Conservation (phyloP, 441 rosid genomes). For the Populus hybrid region DNA sequence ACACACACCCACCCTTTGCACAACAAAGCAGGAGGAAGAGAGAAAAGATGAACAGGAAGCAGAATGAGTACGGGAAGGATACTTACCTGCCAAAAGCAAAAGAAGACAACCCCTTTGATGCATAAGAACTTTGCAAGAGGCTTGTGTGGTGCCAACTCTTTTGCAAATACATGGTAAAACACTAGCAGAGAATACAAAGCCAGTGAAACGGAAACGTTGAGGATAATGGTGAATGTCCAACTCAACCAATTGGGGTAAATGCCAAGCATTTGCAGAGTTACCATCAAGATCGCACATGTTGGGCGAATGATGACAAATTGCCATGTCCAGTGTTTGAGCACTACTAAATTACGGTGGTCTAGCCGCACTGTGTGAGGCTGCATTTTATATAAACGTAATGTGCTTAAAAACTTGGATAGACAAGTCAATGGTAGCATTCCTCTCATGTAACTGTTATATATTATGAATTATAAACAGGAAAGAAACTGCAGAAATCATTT, state of each 20-base stretch:
- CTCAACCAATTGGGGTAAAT: constrained; percentile 90
- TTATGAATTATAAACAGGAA: constrained; percentile 1
- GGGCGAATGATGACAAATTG: constrained; percentile 89
- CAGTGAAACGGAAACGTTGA: constrained; percentile 81
- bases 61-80: constrained; percentile 2
- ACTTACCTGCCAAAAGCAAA: constrained; percentile 98
- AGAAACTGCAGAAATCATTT: neutral
- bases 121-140: constrained; percentile 97
- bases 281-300: constrained; percentile 76
- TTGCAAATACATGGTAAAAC: constrained; percentile 93
- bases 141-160: constrained; percentile 84
- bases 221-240: constrained; percentile 85
- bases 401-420: neutral
- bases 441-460: neutral
- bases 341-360: constrained; percentile 64
- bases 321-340: constrained; percentile 93
- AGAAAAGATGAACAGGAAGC: neutral
- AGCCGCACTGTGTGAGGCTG: constrained; percentile 79
- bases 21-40: neutral
- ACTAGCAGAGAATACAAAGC: constrained; percentile 81
- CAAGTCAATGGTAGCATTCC: neutral
- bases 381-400: constrained; percentile 17
- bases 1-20: neutral
- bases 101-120: constrained; percentile 97
- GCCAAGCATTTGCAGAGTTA: constrained; percentile 58